Conservation (phyloP, 2,329 filamentous ascomycete species). For the Pseudomassariella vexata region DNA sequence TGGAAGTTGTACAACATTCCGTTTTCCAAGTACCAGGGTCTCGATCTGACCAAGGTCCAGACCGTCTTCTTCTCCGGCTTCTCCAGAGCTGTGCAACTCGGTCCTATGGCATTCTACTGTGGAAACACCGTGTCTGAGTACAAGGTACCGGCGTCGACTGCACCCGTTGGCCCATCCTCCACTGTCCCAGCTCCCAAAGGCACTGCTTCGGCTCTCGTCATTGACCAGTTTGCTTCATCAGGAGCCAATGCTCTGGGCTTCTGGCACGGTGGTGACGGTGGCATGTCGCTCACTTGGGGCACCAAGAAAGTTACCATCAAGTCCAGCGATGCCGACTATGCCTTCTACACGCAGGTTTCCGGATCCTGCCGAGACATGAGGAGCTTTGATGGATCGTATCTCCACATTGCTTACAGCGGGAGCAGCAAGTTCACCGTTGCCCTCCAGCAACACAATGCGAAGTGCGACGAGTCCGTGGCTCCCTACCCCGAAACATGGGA, state of each 20-base stretch:
- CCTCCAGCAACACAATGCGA: slow-evolving; percentile 60
- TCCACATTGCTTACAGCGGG: slow-evolving; percentile 60
- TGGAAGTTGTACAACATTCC: slow-evolving; percentile 55
- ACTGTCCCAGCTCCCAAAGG: slow-evolving; percentile 45
- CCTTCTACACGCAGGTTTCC: slow-evolving; percentile 54
- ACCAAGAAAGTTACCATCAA: slow-evolving; percentile 47
- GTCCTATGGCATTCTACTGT: slow-evolving; percentile 55
- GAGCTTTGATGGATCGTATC: slow-evolving; percentile 49
- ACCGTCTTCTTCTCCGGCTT: slow-evolving; percentile 45
- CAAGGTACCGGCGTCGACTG: slow-evolving; percentile 33
- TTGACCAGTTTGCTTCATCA: slow-evolving; percentile 53
- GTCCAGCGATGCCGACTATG: slow-evolving; percentile 54
- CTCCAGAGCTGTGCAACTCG: slow-evolving; percentile 41
- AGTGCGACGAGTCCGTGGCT: slow-evolving; percentile 47
- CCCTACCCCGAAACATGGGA: slow-evolving; percentile 65
- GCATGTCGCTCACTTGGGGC: slow-evolving; percentile 46
- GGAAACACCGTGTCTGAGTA: slow-evolving; percentile 44
- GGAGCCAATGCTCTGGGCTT: slow-evolving; percentile 53
- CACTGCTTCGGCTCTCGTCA: slow-evolving; percentile 43
- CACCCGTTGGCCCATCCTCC: slow-evolving; percentile 33
- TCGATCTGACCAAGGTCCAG: slow-evolving; percentile 46
- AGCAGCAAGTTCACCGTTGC: slow-evolving; percentile 58
- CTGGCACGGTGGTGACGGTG: slow-evolving; percentile 63
- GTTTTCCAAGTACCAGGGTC: slow-evolving; percentile 42
- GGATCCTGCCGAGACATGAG: slow-evolving; percentile 50